Evolutionary conservation across 345 rosid species (phyloP), one percentile per base, ranked within the genome.

Genomic region (Brassica rapa): DNA sequence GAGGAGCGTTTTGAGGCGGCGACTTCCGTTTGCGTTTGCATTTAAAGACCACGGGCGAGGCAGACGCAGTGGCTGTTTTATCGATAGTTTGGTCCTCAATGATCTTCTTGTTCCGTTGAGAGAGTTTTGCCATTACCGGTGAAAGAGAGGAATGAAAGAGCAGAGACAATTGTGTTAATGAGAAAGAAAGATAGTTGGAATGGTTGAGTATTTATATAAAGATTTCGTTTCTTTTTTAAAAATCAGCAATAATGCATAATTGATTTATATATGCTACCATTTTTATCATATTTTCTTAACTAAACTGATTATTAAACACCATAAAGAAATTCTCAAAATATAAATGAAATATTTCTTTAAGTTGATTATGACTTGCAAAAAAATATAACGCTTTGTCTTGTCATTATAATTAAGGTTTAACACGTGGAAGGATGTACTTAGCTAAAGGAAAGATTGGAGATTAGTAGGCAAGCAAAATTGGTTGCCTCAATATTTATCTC

Each of bases 1-100:
- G 89, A 71, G 97, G 97, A 60, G 91, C 86, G 81, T 90, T 89
- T 83, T 90, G 82, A 0, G 93, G 89, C 8, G 86, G 88, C 32
- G 90, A 88, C 76, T 92, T 84, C 69, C 97, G 86, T 3, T 89
- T 94, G 75, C 97, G 78, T 84, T 92, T 94, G 72, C 78, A 80
- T 86, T 88, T 90, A 0, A 65, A 39, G 14, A 81, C 84, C 6
- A 84, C 30, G 15, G 82, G 16, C 25, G 82, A 32, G 12, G 53
- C 56, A 77, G 76, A 59, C 5, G 74, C 87, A 19, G 66, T 12
- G 41, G 71, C 72, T 27, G 72, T 29, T 70, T 70, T 57, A 1
- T 80, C 57, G 27, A 2, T 7, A 43, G 51, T 65, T 66, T 72
- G 33, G 14, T 59, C 16, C 24, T 57, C 57, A 5, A 35, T 41